Evolutionary conservation across 164 flowering plant species (phyloP).

Genomic region (Kingdonia uniflora): DNA sequence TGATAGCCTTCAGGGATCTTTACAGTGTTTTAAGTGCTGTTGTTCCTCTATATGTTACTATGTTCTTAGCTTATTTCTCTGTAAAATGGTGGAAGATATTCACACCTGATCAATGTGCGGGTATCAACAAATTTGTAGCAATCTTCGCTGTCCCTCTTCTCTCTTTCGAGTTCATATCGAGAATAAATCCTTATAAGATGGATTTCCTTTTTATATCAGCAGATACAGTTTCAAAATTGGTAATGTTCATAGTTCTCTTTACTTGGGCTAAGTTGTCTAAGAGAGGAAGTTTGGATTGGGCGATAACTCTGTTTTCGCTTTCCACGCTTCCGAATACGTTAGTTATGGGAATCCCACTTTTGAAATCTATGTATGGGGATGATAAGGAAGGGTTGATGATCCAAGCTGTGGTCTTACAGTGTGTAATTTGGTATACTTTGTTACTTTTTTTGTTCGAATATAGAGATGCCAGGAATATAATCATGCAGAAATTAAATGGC

Average conservation of each 20-base stretch:
- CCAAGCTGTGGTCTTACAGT: conserved; percentile 29
- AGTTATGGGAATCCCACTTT: conserved; percentile 33
- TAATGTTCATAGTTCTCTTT: conserved; percentile 12
- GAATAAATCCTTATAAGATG: conserved; percentile 27
- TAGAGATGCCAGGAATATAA: conserved; percentile 22
- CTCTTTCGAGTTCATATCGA: conserved; percentile 29
- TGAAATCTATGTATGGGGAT: conserved; percentile 33
- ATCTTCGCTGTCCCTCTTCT: conserved; percentile 30
- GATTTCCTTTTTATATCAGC: conserved; percentile 27
- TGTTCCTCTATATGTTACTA: conserved; percentile 31
- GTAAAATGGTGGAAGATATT: conserved; percentile 29
- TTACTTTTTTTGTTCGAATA: conserved; percentile 31
- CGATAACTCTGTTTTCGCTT: conserved; percentile 31
- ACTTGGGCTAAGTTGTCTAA: conserved; percentile 22
- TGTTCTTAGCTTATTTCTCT: conserved; percentile 30
- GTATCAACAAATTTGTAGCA: conserved; percentile 33
- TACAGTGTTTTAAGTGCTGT: conserved; percentile 27
- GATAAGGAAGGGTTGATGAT: conserved; percentile 22
- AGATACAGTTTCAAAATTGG: conserved; percentile 18
- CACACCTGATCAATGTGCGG: conserved; percentile 31
- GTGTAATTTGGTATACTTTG: conserved; percentile 31
- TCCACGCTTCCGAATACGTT: conserved; percentile 34
- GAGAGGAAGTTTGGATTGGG: conserved; percentile 26
- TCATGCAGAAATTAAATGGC: conserved; percentile 9
- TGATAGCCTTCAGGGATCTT: conserved; percentile 24